Percentiles rank a stretch among this genome's conserved stretches.
Evolutionary conservation across 2,329 filamentous ascomycete species (phyloP).

Genomic region (Aspergillus sp.): DNA sequence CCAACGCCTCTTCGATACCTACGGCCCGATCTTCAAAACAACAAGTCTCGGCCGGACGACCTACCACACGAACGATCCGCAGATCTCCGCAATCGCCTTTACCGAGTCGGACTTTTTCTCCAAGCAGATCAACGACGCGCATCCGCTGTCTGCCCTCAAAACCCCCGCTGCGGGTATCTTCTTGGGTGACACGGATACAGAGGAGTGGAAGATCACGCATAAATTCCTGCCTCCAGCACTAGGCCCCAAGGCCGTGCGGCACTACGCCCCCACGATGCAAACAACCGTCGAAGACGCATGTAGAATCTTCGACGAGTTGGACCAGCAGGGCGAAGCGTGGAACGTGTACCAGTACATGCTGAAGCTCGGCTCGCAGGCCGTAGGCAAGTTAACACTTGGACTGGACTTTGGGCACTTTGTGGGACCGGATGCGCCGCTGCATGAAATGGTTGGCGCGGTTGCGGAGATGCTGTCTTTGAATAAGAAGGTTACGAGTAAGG

Average conservation of each 20-base stretch:
- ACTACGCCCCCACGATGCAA: slow-evolving; percentile 57
- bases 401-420: slow-evolving; percentile 42
- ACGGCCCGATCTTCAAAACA: slow-evolving; percentile 48
- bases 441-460: slow-evolving; percentile 48
- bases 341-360: slow-evolving; percentile 48
- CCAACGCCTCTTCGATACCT: slow-evolving; percentile 48
- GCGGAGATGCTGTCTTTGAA: slow-evolving; percentile 49
- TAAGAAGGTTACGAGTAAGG: slow-evolving; percentile 51
- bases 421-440: slow-evolving; percentile 39
- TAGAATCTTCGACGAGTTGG: slow-evolving; percentile 43
- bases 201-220: slow-evolving; percentile 41
- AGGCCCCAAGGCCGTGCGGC: slow-evolving; percentile 53
- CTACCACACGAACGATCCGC: slow-evolving; percentile 48
- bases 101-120: slow-evolving; percentile 48
- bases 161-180: slow-evolving; percentile 24
- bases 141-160: slow-evolving; percentile 25
- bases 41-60: slow-evolving; percentile 45
- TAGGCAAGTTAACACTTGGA: slow-evolving; percentile 41
- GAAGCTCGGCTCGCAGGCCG: slow-evolving; percentile 40
- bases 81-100: slow-evolving; percentile 42
- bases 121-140: slow-evolving; percentile 41
- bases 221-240: slow-evolving; percentile 57
- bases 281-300: slow-evolving; percentile 47
- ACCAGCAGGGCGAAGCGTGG: slow-evolving; percentile 38
- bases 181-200: slow-evolving; percentile 25